Conservation (phyloP, 2,329 filamentous ascomycete species). For the Pseudopyricularia cyperi region DNA sequence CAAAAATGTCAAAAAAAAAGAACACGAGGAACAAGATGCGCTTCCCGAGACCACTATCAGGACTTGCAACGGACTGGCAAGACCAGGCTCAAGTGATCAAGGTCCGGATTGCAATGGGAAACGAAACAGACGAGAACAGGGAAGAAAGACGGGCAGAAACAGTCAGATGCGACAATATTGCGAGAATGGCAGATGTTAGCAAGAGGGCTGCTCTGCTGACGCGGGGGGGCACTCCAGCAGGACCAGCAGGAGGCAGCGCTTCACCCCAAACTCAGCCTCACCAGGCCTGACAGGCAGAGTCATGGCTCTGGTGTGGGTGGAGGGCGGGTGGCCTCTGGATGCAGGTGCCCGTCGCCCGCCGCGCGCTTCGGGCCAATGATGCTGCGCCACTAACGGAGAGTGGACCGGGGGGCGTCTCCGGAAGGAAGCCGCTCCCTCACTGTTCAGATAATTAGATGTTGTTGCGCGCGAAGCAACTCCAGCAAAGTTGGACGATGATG, state of each 20-base stretch:
- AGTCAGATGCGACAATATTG: not conserved
- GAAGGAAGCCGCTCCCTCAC: not conserved
- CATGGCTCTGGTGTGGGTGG: not conserved
- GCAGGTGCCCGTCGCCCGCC: slow-evolving; percentile 1
- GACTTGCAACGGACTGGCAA: too few species aligned
- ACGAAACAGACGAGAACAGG: not conserved
- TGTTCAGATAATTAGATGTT: too few species aligned
- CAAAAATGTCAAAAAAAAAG: not conserved
- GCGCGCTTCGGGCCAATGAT: not conserved
- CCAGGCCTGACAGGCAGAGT: not conserved
- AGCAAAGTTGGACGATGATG: not conserved
- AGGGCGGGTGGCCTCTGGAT: not conserved
- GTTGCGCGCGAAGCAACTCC: not conserved
- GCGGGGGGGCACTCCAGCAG: too few species aligned
- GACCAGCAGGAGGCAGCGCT: not conserved
- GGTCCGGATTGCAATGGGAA: not conserved
- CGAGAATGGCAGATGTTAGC: not conserved
- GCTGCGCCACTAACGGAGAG: slow-evolving; percentile 1
- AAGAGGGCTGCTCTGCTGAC: not conserved
- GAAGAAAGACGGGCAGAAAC: not conserved
- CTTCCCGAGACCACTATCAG: not conserved
- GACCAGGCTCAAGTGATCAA: not conserved
- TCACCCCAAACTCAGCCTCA: not conserved
- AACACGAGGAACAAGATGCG: not conserved
- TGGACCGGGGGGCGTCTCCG: not conserved